A percentile compares a stretch with the other conserved stretches of the same genome.
Conservation (phyloP, 495 filamentous ascomycete genomes). For the Parmelia sp. region DNA sequence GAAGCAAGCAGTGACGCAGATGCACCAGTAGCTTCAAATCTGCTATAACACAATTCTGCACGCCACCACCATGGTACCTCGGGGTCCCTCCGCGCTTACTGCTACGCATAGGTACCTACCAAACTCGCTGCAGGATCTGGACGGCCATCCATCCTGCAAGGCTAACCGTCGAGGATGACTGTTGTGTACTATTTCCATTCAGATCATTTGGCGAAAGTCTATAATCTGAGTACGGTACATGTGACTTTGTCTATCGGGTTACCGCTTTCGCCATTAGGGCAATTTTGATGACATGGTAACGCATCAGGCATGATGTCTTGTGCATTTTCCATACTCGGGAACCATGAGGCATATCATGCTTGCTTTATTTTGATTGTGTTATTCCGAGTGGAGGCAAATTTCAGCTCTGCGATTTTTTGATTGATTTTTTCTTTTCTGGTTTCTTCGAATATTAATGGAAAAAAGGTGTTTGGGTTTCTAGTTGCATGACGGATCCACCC, state of each 20-base stretch:
- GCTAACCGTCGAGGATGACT: background rate
- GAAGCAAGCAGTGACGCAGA: slow-evolving; percentile 15
- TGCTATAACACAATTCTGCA: slow-evolving; percentile 4
- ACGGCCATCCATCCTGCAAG: slow-evolving; percentile 1
- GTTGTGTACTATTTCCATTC: background rate
- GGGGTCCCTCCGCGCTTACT: slow-evolving; percentile 10
- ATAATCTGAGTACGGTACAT: background rate
- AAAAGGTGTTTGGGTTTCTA: slow-evolving; percentile 7
- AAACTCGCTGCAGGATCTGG: background rate
- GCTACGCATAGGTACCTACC: slow-evolving; percentile 1
- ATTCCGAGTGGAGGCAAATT: too few relatives aligned
- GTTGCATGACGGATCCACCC: slow-evolving; percentile 16
- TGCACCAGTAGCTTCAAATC: slow-evolving; percentile 14
- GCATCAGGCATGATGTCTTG: background rate
- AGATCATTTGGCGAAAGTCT: background rate
- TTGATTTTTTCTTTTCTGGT: background rate
- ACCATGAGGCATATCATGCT: background rate
- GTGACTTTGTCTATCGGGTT: background rate
- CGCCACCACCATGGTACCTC: slow-evolving; percentile 9
- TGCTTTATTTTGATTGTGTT: background rate
- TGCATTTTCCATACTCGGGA: background rate
- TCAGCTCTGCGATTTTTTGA: too few relatives aligned
- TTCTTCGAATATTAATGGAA: background rate
- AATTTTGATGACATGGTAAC: background rate
- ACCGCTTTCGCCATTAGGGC: background rate